Base-by-base conservation (phyloP, 192 early-diverging fungal species). In the Irineochytrium annulatum region DNA sequence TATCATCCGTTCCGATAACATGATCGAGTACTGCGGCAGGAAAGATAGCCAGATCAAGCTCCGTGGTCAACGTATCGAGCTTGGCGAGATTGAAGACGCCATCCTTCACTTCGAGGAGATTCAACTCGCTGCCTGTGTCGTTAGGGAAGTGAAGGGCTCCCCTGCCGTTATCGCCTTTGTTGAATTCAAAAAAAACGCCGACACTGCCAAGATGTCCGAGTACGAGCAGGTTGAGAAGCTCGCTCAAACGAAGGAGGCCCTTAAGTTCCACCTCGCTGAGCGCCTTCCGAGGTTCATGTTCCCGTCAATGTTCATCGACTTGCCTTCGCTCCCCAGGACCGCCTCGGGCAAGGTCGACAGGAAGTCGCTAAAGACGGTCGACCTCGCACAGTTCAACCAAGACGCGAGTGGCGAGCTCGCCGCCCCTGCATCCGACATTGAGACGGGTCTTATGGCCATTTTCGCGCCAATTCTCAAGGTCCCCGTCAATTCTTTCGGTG, bases 41-140 rank as follows among this genome's bases (percentile, higher is more conserved):
- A 6, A 68, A 16, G 60, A 62, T 33, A 17, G 19, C 17, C 55
- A 68, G 58, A 45, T 69, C 43, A 69, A 69, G 35, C 3, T 68
- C 55, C 49, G 43, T 17, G 69, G 69, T 3, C 17, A 57, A 17
- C 57, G 69, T 2, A 61, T 71, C 14, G 69, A 71, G 54, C 27
- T 68, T 5, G 52, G 43, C 4, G 69, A 71, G 31, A 56, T 71
- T 32, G n/a, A n/a, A n/a, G n/a, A n/a, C n/a, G n/a, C n/a, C n/a
- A n/a, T n/a, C n/a, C n/a, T n/a, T n/a, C n/a, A n/a, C n/a, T n/a
- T n/a, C n/a, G n/a, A n/a, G n/a, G n/a, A n/a, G n/a, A n/a, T n/a
- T n/a, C n/a, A n/a, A n/a, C n/a, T n/a, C n/a, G n/a, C n/a, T n/a
- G n/a, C n/a, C n/a, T n/a, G n/a, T n/a, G n/a, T n/a, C n/a, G n/a